Evolutionary conservation across 345 rosid species (phyloP), one percentile per base, ranked within the genome.

Genomic region (Populus deltoides): DNA sequence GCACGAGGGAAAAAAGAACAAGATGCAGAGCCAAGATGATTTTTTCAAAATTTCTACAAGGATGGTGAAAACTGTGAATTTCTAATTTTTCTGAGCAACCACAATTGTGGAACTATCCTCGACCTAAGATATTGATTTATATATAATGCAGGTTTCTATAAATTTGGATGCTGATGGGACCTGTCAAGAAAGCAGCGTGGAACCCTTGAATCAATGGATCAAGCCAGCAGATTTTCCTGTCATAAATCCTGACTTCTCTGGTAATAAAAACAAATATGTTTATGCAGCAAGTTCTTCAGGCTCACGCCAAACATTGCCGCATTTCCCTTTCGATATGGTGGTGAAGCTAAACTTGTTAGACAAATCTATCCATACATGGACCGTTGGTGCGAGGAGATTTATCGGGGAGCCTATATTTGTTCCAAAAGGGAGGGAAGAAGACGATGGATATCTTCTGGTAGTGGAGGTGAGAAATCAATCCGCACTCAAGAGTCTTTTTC

Each of bases 401-500:
- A 83, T 93, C 4, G 99, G 98, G 20, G 99, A 95, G 84, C 99
- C 98, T 5, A 87, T 89, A 79, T 91, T 95, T 78, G 88, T 92
- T 24, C 87, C 93, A 53, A 91, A 49, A 49, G 88, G 78, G 66
- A 69, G 76, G 4, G 88, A 81, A 62, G 96, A 92, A 79, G 95
- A 90, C 25, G 92, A 90, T 20, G 99, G 99, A 27, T 95, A 90
- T 79, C 87, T 95, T 80, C 79, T 95, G 0, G 87, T 92, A 1
- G 93, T 95, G n/a, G 98, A 95, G 94, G 99, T 93, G 36, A 81
- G 82, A 71, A 39, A 20, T 17, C 33, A 25, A 16, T 17, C 24
- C 35, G n/a, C 17, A 45, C 51, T 45, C 17, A 13, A 13, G 51
- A 45, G 6, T 12, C 17, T 45, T 45, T 45, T 12, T 45, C 51